Conservation (phyloP, 305 asterid genomes). For the Fraxinus greggii region DNA sequence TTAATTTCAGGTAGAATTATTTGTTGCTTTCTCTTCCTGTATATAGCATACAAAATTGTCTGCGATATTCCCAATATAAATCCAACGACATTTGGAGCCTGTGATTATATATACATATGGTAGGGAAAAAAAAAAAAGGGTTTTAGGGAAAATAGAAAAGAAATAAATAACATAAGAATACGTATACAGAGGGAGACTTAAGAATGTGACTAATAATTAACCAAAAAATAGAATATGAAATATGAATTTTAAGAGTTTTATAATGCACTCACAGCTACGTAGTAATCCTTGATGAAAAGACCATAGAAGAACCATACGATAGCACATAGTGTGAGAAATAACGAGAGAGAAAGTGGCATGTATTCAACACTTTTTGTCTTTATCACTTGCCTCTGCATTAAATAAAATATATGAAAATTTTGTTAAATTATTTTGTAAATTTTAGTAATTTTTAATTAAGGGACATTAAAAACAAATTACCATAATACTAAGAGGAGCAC, state of each 20-base stretch:
- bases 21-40: constrained; percentile 26
- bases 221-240: not conserved
- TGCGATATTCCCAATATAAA: constrained; percentile 36
- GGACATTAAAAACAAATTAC: constrained; percentile 28
- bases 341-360: constrained; percentile 69
- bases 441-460: not conserved
- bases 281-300: constrained; percentile 53
- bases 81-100: constrained; percentile 48
- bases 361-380: constrained; percentile 71
- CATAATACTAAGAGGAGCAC: constrained; percentile 80
- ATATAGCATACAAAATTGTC: constrained; percentile 35
- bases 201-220: too few relatives aligned
- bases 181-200: too few relatives aligned
- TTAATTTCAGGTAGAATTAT: constrained; percentile 25
- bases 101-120: not conserved
- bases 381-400: constrained; percentile 60
- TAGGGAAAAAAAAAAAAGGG: not conserved
- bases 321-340: constrained; percentile 71
- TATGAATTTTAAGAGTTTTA: not conserved
- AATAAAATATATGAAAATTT: not conserved
- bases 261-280: constrained; percentile 56
- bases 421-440: not conserved
- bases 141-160: too few relatives aligned
- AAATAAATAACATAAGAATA: not conserved
- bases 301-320: constrained; percentile 82